phyloP scores from a whole-genome alignment of 345 rosid species.

The Cardamine resedifolia region DNA sequence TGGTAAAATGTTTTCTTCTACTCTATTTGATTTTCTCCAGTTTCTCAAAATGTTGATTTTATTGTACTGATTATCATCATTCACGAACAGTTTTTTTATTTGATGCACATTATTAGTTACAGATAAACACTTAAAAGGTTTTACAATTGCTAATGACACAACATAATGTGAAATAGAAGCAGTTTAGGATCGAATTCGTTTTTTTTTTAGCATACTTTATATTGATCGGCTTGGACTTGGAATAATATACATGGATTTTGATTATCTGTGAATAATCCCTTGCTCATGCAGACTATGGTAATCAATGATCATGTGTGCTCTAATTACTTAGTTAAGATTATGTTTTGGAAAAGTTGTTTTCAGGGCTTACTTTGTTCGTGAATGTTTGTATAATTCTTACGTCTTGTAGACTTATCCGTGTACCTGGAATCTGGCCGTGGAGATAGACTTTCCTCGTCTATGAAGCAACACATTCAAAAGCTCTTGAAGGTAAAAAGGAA shows the following conservation, averaged over 20 bases:
- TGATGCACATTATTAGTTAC: background rate
- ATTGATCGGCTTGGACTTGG: background rate
- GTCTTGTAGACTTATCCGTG: constrained; percentile 55
- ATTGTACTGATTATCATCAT: background rate
- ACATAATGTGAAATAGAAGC: background rate
- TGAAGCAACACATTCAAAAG: constrained; percentile 55
- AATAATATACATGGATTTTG: background rate
- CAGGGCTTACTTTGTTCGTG: background rate
- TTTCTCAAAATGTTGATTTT: background rate
- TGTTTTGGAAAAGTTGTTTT: background rate
- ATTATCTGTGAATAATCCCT: background rate
- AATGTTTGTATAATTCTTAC: no score
- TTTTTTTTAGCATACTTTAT: background rate
- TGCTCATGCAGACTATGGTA: background rate
- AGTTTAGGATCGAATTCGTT: background rate
- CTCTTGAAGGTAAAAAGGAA: constrained; percentile 56
- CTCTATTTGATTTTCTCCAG: background rate
- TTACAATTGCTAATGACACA: background rate
- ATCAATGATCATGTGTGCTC: background rate
- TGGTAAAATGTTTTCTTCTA: constrained; percentile 42
- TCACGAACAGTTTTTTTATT: background rate
- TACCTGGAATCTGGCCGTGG: constrained; percentile 68
- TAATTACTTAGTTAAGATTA: background rate
- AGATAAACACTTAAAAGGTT: background rate
- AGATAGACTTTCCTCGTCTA: constrained; percentile 53